Evolutionary conservation across 148 eudicot species (phyloP), one percentile per base, ranked within the genome.

Genomic region (Spergularia bocconei): DNA sequence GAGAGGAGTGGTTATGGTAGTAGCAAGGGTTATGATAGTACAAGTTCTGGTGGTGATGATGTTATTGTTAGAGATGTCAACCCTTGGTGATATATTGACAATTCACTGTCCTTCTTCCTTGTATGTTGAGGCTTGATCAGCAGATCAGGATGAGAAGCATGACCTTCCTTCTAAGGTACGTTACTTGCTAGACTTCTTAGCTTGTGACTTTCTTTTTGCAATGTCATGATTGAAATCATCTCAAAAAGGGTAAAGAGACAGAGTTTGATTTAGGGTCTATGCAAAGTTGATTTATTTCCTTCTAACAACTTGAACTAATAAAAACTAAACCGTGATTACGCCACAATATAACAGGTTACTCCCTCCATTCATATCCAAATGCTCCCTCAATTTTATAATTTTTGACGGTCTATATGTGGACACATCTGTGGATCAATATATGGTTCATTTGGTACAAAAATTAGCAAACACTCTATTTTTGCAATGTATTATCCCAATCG

Each of bases 31-130:
- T 44, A 67, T 12, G 70, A 47, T 11, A 67, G 53, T 48, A 20
- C 53, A 4, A 48, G 54, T 48, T 44, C 29, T 0, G 54, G 70
- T 38, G 50, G 51, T 15, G 68, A 64, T 64, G 68, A 64, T 7
- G 41, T 64, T 17, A 39, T 64, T 23, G 68, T 64, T n/a, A 64
- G 19, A n/a, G 21, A 64, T 64, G 39, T 48, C 13, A 64, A 64
- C 50, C 51, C 68, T 17, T 64, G 68, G 68, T 64, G 13, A 63
- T 33, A 5, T 6, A n/a, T n/a, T n/a, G n/a, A n/a, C n/a, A n/a
- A n/a, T n/a, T n/a, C n/a, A n/a, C 2, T 14, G 9, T 15, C 23
- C 12, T 23, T 25, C 4, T 25, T 13, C 6, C 36, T 7, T 61
- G 7, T 12, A 10, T 25, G 17, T 61, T 15, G 5, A 13, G 13